These are phyloP conservation scores for Helotiales sp. DNA, from an alignment of 2,329 filamentous ascomycete species.

Conservation along the genomic window DNA sequence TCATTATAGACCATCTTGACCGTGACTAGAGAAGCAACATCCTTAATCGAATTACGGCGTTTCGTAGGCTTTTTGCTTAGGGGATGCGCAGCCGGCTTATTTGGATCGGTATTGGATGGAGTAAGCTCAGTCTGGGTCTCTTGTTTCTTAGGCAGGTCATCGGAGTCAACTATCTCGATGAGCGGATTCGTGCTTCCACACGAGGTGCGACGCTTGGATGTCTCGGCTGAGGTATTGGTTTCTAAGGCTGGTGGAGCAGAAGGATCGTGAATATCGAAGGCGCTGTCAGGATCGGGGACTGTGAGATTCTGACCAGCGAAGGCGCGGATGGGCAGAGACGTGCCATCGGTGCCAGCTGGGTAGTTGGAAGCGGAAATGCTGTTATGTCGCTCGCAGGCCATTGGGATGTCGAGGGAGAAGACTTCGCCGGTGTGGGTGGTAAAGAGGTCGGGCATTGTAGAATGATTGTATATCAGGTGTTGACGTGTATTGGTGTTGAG, in stretches of 20 bases:
- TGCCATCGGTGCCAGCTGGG: background rate
- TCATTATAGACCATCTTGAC: constrained; percentile 40
- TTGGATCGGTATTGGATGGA: background rate
- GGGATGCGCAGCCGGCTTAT: background rate
- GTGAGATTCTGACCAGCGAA: background rate
- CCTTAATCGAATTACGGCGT: constrained; percentile 12
- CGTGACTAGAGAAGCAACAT: background rate
- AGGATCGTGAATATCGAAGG: background rate
- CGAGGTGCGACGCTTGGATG: background rate
- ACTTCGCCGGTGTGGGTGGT: background rate
- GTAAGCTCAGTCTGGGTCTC: background rate
- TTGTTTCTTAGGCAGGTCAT: constrained; percentile 8
- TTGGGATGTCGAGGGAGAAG: background rate
- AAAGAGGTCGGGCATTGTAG: constrained; percentile 1
- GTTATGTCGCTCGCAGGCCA: background rate
- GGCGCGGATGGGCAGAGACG: background rate
- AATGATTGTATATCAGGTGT: background rate
- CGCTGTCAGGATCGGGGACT: background rate
- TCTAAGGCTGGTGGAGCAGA: background rate
- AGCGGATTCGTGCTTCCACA: constrained; percentile 21
- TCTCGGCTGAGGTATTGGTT: background rate
- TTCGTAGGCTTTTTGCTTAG: background rate
- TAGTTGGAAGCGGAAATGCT: background rate
- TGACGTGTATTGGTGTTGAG: background rate
- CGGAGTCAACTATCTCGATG: constrained; percentile 18